Evolutionary conservation across 2,329 filamentous ascomycete genomes (phyloP).

Genomic region (Cryphonectria naterciae): DNA sequence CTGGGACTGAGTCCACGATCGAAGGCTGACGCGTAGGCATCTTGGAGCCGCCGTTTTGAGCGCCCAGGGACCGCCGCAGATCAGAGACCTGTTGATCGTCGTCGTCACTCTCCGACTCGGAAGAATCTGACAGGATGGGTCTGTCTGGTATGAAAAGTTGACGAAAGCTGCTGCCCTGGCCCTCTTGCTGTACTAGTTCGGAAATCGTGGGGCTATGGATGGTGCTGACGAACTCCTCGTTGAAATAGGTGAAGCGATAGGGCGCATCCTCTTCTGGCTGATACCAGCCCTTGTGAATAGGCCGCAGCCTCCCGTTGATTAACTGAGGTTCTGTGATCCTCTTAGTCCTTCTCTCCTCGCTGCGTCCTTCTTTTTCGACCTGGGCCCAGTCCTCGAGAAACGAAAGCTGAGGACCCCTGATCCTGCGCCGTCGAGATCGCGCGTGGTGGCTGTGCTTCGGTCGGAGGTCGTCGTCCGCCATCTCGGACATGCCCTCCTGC

Average conservation of each 20-base stretch:
- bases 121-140: slow-evolving; percentile 72
- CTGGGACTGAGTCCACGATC: slow-evolving; percentile 37
- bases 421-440: slow-evolving; percentile 61
- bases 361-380: slow-evolving; percentile 86
- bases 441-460: slow-evolving; percentile 33
- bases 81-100: slow-evolving; percentile 42
- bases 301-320: slow-evolving; percentile 85
- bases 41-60: slow-evolving; percentile 29
- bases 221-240: slow-evolving; percentile 93
- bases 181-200: slow-evolving; percentile 76
- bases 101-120: slow-evolving; percentile 67
- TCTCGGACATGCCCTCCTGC: slow-evolving; percentile 74
- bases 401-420: slow-evolving; percentile 84
- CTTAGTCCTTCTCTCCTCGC: slow-evolving; percentile 81
- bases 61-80: slow-evolving; percentile 30
- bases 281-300: slow-evolving; percentile 81
- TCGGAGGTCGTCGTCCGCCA: slow-evolving; percentile 73
- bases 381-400: slow-evolving; percentile 87
- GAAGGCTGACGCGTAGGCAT: slow-evolving; percentile 27
- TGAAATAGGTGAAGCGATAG: slow-evolving; percentile 98
- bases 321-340: slow-evolving; percentile 93
- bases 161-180: slow-evolving; percentile 71
- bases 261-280: slow-evolving; percentile 86
- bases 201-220: slow-evolving; percentile 96
- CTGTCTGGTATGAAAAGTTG: slow-evolving; percentile 92